phyloP scores from a whole-genome alignment of 148 eudicot genomes.

The Nyssa sinensis region DNA sequence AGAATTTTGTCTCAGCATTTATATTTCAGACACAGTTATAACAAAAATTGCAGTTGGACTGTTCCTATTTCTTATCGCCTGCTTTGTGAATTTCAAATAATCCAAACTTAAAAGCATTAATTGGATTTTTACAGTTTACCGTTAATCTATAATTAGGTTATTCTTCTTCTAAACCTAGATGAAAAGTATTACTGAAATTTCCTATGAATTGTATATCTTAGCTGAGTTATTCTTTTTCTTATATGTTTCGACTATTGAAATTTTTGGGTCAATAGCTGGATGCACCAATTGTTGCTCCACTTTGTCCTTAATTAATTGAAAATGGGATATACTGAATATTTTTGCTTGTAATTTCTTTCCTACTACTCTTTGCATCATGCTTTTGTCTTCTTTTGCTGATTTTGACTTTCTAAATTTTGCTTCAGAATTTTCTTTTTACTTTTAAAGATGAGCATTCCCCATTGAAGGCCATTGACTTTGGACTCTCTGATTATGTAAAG shows the following conservation, averaged over 20 bases:
- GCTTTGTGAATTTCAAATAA: too few species aligned
- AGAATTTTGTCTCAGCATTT: too few species aligned
- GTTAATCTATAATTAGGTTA: neutral
- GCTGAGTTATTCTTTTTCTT: neutral
- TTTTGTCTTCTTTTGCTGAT: slow-evolving; percentile 6
- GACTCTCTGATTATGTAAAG: slow-evolving; percentile 94
- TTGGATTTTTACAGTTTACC: neutral
- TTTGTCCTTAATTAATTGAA: neutral
- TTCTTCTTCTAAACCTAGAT: neutral
- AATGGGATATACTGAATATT: neutral
- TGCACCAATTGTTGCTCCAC: neutral
- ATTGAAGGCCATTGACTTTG: slow-evolving; percentile 93
- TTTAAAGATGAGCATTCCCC: slow-evolving; percentile 77
- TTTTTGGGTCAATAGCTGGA: neutral
- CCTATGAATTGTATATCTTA: too few species aligned
- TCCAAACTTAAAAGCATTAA: neutral
- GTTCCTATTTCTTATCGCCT: too few species aligned
- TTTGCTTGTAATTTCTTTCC: neutral
- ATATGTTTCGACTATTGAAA: too few species aligned
- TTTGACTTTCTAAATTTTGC: slow-evolving; percentile 20
- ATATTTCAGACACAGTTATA: too few species aligned
- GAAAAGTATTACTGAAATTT: neutral
- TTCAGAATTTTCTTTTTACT: slow-evolving; percentile 85
- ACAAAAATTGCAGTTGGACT: too few species aligned
- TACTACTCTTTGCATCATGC: neutral